phyloP scores from a whole-genome alignment of 73 alveolate genomes.

The Blepharisma stoltei region DNA sequence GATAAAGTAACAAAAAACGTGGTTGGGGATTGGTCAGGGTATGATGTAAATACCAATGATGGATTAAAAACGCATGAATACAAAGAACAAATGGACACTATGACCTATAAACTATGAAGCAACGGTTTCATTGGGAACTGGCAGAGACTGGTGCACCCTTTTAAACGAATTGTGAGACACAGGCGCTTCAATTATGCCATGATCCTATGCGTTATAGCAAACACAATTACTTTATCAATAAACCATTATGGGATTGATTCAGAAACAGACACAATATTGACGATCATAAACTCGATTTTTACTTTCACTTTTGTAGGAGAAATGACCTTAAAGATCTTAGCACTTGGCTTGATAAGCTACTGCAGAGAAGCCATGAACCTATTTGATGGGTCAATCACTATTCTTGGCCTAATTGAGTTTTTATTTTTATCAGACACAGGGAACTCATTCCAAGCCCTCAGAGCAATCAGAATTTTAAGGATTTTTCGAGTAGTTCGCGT shows the following conservation, averaged over 20 bases:
- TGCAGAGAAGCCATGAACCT: slow-evolving; percentile 61
- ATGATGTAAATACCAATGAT: slow-evolving; percentile 6
- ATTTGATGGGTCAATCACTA: slow-evolving; percentile 80
- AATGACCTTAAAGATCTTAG: slow-evolving; percentile 63
- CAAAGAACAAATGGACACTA: neutral
- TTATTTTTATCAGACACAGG: slow-evolving; percentile 54
- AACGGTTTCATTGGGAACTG: neutral
- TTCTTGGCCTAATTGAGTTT: slow-evolving; percentile 82
- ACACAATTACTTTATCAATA: slow-evolving; percentile 74
- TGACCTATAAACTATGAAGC: neutral
- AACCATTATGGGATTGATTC: slow-evolving; percentile 38
- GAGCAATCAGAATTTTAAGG: slow-evolving; percentile 91
- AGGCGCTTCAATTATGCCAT: slow-evolving; percentile 9
- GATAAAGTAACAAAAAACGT: too few relatives aligned
- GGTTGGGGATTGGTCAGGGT: slow-evolving; percentile 15
- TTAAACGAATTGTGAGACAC: neutral
- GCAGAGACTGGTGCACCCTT: neutral
- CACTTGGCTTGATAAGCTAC: slow-evolving; percentile 57
- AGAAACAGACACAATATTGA: neutral
- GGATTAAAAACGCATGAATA: neutral
- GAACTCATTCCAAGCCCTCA: slow-evolving; percentile 74
- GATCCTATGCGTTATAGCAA: slow-evolving; percentile 32
- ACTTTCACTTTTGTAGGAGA: slow-evolving; percentile 50
- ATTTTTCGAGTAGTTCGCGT: slow-evolving; percentile 92
- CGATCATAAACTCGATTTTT: slow-evolving; percentile 14